Evolutionary conservation across 352 stramenopile genomes (phyloP).

Genomic region (Phytopythium oedochilum): DNA sequence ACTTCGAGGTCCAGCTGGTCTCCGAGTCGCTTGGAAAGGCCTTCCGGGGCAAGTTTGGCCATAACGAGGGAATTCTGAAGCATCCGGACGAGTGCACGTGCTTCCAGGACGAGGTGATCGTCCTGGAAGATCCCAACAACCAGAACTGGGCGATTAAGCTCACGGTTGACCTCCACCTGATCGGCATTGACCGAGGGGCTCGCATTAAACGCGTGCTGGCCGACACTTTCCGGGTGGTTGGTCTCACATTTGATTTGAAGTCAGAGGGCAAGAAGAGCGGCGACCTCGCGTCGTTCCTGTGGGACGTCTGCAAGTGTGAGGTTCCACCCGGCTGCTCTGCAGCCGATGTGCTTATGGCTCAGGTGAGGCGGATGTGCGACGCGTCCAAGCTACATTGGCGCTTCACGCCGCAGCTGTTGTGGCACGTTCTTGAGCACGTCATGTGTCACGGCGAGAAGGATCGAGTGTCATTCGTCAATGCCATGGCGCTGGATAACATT

Average conservation of each 20-base stretch:
- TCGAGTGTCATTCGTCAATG: constrained; percentile 36
- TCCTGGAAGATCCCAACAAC: constrained; percentile 39
- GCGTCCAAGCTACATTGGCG: constrained; percentile 56
- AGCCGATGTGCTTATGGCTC: constrained; percentile 30
- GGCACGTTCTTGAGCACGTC: constrained; percentile 50
- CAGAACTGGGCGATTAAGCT: constrained; percentile 28
- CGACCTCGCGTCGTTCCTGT: constrained; percentile 39
- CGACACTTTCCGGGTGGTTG: constrained; percentile 62
- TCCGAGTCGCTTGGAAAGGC: constrained; percentile 22
- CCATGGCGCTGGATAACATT: constrained; percentile 41
- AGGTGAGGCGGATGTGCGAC: constrained; percentile 40
- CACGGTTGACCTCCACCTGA: constrained; percentile 32
- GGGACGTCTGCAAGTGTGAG: constrained; percentile 47
- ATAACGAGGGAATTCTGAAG: constrained; percentile 20
- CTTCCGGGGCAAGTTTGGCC: constrained; percentile 38
- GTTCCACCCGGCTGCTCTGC: constrained; percentile 26
- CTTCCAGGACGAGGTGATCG: constrained; percentile 27
- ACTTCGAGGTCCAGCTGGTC: constrained; percentile 47
- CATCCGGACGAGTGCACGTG: constrained; percentile 15
- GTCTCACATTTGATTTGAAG: constrained; percentile 49
- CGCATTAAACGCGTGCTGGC: constrained; percentile 44
- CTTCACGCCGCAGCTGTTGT: constrained; percentile 54
- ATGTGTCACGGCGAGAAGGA: constrained; percentile 51
- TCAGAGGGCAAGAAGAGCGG: constrained; percentile 27
- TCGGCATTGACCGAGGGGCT: constrained; percentile 48